Conservation (phyloP, 257 asterid genomes). For the Cruciata laevipes region DNA sequence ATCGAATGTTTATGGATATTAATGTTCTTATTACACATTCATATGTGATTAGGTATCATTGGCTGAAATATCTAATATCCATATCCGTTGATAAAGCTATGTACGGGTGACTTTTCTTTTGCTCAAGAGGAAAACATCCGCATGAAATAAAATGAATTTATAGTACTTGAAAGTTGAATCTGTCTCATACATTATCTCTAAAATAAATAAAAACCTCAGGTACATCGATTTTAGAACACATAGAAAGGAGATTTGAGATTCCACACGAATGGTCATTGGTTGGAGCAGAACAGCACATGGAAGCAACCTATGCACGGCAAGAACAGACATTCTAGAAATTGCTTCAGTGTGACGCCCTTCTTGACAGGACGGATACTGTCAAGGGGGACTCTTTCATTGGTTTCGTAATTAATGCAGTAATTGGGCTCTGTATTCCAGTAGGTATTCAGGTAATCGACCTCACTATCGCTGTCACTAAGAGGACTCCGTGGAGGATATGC, state of each 20-base stretch:
- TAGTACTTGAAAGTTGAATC: too few species aligned
- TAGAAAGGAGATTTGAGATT: neutral
- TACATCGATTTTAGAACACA: too few species aligned
- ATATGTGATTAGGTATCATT: neutral
- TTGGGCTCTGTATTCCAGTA: neutral
- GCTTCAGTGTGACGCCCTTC: neutral
- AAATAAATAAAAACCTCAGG: neutral
- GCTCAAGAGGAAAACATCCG: too few species aligned
- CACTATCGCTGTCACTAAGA: neutral
- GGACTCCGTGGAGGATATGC: neutral
- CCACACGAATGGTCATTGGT: neutral
- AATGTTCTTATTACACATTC: neutral
- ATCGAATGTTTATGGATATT: neutral
- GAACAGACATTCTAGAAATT: neutral
- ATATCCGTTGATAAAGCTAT: neutral
- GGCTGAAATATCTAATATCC: neutral
- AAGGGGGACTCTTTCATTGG: neutral
- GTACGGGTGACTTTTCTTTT: too few species aligned
- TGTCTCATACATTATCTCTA: too few species aligned
- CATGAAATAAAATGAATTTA: too few species aligned
- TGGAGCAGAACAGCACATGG: neutral
- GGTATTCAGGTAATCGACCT: neutral
- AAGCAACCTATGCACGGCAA: neutral
- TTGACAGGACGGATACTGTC: neutral
- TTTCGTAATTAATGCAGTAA: neutral